phyloP scores from a whole-genome alignment of 2,329 filamentous ascomycete genomes.

The Atkinsonella hypoxylon region DNA sequence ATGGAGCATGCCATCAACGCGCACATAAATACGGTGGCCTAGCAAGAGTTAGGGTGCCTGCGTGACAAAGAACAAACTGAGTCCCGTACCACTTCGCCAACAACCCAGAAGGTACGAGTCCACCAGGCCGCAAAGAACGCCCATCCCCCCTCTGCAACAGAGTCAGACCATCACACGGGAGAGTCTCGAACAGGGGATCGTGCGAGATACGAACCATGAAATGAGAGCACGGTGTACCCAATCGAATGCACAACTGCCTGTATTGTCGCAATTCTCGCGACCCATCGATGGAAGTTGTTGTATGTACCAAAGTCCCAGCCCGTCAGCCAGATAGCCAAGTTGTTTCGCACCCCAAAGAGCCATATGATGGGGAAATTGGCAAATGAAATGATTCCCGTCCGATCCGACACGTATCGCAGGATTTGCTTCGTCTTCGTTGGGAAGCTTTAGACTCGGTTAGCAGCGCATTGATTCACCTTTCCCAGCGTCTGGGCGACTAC shows the following conservation, averaged over 20 bases:
- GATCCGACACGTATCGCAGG: conserved; percentile 46
- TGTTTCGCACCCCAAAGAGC: conserved; percentile 57
- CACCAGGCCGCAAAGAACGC: conserved; percentile 24
- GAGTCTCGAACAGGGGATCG: not conserved
- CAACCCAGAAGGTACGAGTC: conserved; percentile 35
- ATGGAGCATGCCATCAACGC: conserved; percentile 33
- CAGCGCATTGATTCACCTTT: not conserved
- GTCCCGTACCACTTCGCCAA: conserved; percentile 30
- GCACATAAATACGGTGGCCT: conserved; percentile 34
- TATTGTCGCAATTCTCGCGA: conserved; percentile 48
- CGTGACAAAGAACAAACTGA: not conserved
- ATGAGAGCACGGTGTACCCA: conserved; percentile 39
- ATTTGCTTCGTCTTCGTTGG: conserved; percentile 21
- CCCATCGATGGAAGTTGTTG: conserved; percentile 56
- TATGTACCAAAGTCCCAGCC: conserved; percentile 58
- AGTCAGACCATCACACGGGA: not conserved
- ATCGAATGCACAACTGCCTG: conserved; percentile 52
- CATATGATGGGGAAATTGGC: conserved; percentile 53
- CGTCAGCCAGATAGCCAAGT: conserved; percentile 52
- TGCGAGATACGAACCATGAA: conserved; percentile 16
- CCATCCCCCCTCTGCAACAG: conserved; percentile 25
- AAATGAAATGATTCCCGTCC: conserved; percentile 51
- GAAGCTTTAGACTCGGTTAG: conserved; percentile 18
- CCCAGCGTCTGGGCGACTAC: conserved; percentile 3
- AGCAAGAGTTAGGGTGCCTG: not conserved